Conservation (phyloP, 768 basidiomycete species). For the Suillus subaureus region DNA sequence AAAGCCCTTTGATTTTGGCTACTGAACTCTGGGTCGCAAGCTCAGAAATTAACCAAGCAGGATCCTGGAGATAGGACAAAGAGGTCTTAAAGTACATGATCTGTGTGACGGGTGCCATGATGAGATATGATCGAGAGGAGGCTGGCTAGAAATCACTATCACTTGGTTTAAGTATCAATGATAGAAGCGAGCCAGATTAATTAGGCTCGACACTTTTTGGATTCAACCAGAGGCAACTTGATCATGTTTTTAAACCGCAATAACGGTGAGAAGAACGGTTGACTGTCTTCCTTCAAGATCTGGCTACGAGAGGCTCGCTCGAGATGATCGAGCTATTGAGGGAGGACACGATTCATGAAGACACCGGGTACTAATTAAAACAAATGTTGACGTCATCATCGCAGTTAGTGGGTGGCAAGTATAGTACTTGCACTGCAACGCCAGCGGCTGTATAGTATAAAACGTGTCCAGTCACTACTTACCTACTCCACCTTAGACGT, state of each 20-base stretch:
- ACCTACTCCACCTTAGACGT: not conserved
- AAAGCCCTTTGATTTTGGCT: constrained; percentile 21
- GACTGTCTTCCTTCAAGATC: not conserved
- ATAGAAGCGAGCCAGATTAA: constrained; percentile 18
- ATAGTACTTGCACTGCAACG: not conserved
- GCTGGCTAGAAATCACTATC: not conserved
- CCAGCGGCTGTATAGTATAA: not conserved
- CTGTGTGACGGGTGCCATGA: constrained; percentile 28
- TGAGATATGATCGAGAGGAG: constrained; percentile 2
- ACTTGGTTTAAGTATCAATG: not conserved
- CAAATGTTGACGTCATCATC: constrained; percentile 2
- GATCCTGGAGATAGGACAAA: constrained; percentile 16
- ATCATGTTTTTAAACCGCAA: not conserved
- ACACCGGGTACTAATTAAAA: not conserved
- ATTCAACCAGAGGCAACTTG: not conserved
- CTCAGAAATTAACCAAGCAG: constrained; percentile 20
- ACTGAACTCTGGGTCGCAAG: constrained; percentile 11
- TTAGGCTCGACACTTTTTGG: constrained; percentile 12
- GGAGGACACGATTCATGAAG: not conserved
- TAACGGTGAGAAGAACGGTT: not conserved
- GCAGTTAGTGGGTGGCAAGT: not conserved
- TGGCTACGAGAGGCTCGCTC: not conserved
- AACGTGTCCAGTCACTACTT: not conserved
- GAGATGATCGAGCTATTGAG: not conserved
- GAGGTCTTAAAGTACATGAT: constrained; percentile 31